A percentile compares a stretch with the other conserved stretches of the same genome.
Evolutionary conservation across 1,284 basidiomycete genomes (phyloP).

Genomic region (Volvariella volvacea): DNA sequence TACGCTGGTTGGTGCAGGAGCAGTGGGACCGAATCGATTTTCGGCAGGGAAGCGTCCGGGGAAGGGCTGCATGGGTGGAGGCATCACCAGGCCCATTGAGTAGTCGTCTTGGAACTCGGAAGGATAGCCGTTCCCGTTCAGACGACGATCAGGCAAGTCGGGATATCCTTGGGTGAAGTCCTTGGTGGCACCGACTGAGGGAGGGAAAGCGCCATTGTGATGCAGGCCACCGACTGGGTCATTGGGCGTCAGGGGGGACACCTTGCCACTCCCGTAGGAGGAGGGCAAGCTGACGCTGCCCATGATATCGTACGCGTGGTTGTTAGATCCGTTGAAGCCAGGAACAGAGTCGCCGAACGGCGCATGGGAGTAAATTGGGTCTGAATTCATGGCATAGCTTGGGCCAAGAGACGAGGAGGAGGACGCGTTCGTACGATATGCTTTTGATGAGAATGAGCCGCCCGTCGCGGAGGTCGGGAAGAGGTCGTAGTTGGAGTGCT

Average conservation of each 20-base stretch:
- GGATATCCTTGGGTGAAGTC: slow-evolving; percentile 45
- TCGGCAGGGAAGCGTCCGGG: slow-evolving; percentile 48
- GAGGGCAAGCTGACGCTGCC: slow-evolving; percentile 48
- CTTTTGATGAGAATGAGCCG: slow-evolving; percentile 42
- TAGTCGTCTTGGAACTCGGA: slow-evolving; percentile 61
- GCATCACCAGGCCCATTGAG: slow-evolving; percentile 41
- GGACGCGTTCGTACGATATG: slow-evolving; percentile 62
- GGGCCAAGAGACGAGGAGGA: slow-evolving; percentile 57
- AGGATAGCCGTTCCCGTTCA: slow-evolving; percentile 36
- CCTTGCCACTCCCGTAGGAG: slow-evolving; percentile 60
- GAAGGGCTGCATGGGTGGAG: slow-evolving; percentile 44
- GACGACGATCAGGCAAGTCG: slow-evolving; percentile 55
- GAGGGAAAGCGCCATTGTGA: slow-evolving; percentile 45
- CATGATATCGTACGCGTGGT: slow-evolving; percentile 59
- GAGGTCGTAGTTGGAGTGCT: slow-evolving; percentile 53
- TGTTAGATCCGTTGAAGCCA: slow-evolving; percentile 43
- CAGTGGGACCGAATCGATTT: slow-evolving; percentile 36
- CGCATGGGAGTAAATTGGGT: slow-evolving; percentile 50
- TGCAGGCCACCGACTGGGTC: slow-evolving; percentile 54
- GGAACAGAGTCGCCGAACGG: slow-evolving; percentile 53
- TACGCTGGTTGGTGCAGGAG: slow-evolving; percentile 29
- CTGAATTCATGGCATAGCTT: slow-evolving; percentile 43
- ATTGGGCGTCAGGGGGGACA: slow-evolving; percentile 64
- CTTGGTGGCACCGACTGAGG: slow-evolving; percentile 36
- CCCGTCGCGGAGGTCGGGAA: slow-evolving; percentile 42